Base-by-base conservation (phyloP, 2,329 filamentous ascomycete genomes). In the Hypoxylon sp. region DNA sequence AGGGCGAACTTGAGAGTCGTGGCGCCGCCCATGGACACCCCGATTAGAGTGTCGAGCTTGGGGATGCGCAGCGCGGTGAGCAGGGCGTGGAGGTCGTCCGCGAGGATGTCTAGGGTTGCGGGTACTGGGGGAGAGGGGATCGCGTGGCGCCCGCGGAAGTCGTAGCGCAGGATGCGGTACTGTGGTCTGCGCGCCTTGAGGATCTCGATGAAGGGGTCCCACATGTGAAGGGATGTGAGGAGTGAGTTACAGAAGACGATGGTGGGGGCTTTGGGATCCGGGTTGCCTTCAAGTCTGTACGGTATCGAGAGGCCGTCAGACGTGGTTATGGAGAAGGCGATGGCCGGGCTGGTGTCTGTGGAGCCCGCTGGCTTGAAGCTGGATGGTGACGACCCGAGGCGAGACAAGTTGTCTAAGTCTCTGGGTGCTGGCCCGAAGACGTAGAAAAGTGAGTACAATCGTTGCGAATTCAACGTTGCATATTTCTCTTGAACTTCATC, bases 221-320 rank as follows among this genome's bases (percentile, higher is more conserved):
- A 97, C 87, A 97, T 96, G 77, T 88, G 85, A 71, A 91, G 86
- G 53, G 91, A 89, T 2, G 92, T 93, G 6, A 97, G 87, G 55
- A 97, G 90, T 0, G 91, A 95, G 83, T 97, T 97, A 80, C 86
- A 86, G 72, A 95, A 91, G 20, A 93, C 89, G 10, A 97, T 84
- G 0, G 91, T 86, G 0, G 93, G 93, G 0, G 93, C 92, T 20
- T 86, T 77, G 0, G 90, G 88, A 33, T 90, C 85, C 0, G 87
- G 75, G 70, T 88, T 91, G 61, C 94, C 94, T 79, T 96, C 92
- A 1, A 97, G 85, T 13, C 89, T 87, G 81, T 93, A 97, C 0
- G 89, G 89, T 13, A 97, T 86, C 2, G 82, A 78, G 5, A 94
- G 89, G 1, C 89, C 89, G 75, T 97, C 93, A 0, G 83, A 75